Base-by-base conservation (phyloP, 371 early-diverging fungal genomes). In the Cokeromyces recurvatus region DNA sequence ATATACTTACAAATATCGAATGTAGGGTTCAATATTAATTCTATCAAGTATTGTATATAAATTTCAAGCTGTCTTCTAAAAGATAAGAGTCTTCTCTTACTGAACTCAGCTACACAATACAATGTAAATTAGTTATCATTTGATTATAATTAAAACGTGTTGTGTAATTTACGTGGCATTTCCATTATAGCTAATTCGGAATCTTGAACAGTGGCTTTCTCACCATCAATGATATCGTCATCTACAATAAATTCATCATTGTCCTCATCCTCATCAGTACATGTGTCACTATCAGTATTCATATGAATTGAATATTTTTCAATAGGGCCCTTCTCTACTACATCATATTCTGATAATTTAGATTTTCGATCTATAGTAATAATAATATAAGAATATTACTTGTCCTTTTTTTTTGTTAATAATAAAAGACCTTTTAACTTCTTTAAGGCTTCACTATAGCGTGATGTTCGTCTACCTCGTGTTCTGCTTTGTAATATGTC, bases 81-180 rank as follows among this genome's bases (percentile, higher is more conserved):
- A n/a, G 51, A 51, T 22, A 46, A 21, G 14, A 31, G n/a, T 32
- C 55, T 51, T 7, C 15, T 16, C 3, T 15, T 43, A 20, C 55
- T 51, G 43, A 60, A 60, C 29, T 60, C 60, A 14, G 47, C 60
- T 60, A 50, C 27, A 14, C n/a, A n/a, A n/a, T n/a, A n/a, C n/a
- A n/a, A n/a, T n/a, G n/a, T n/a, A n/a, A n/a, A n/a, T n/a, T n/a
- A n/a, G n/a, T n/a, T n/a, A n/a, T n/a, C n/a, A n/a, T n/a, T n/a
- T n/a, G n/a, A n/a, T n/a, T n/a, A n/a, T n/a, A n/a, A n/a, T n/a
- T n/a, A n/a, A n/a, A n/a, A n/a, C n/a, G n/a, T n/a, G n/a, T n/a
- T n/a, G n/a, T n/a, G n/a, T n/a, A n/a, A n/a, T 7, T 17, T 49
- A 42, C 59, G 45, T 46, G 53, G 48, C 16, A 58, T 31, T 15